Conservation (phyloP, 495 filamentous ascomycete species). For the Hypoxylon rickii region DNA sequence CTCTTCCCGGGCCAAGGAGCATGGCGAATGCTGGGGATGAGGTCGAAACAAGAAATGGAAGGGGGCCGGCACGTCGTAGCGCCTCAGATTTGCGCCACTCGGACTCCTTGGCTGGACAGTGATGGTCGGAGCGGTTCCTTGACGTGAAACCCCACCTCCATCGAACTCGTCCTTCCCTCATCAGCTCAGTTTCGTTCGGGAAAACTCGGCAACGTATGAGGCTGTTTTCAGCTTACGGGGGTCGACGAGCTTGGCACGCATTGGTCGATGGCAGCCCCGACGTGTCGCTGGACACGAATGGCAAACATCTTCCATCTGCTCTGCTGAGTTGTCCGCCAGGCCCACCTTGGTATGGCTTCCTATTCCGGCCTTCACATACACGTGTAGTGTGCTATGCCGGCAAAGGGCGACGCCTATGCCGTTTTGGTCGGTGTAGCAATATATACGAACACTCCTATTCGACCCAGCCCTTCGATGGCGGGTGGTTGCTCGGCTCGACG, state of each 20-base stretch:
- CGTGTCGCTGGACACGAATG: neutral
- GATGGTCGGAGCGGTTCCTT: neutral
- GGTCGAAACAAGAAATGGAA: slow-evolving; percentile 29
- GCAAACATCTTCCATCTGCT: neutral
- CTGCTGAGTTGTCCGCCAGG: neutral
- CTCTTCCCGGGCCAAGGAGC: neutral
- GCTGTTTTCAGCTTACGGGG: slow-evolving; percentile 21
- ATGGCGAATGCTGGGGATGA: neutral
- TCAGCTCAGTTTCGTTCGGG: slow-evolving; percentile 2
- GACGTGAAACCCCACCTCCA: slow-evolving; percentile 12
- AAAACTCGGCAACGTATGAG: slow-evolving; percentile 7
- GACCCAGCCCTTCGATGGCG: neutral
- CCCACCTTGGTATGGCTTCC: neutral
- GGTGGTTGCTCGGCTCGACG: too few relatives aligned
- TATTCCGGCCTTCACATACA: neutral
- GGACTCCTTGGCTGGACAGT: neutral
- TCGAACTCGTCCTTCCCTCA: too few relatives aligned
- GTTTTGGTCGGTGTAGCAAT: neutral
- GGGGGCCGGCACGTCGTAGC: too few relatives aligned
- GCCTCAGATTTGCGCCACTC: slow-evolving; percentile 11
- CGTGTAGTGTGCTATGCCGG: slow-evolving; percentile 3
- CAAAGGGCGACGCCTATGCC: neutral
- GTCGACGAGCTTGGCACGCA: slow-evolving; percentile 12
- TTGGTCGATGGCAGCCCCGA: slow-evolving; percentile 1
- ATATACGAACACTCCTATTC: neutral